phyloP scores from a whole-genome alignment of 1,284 basidiomycete genomes.

The Ustilago tritici region DNA sequence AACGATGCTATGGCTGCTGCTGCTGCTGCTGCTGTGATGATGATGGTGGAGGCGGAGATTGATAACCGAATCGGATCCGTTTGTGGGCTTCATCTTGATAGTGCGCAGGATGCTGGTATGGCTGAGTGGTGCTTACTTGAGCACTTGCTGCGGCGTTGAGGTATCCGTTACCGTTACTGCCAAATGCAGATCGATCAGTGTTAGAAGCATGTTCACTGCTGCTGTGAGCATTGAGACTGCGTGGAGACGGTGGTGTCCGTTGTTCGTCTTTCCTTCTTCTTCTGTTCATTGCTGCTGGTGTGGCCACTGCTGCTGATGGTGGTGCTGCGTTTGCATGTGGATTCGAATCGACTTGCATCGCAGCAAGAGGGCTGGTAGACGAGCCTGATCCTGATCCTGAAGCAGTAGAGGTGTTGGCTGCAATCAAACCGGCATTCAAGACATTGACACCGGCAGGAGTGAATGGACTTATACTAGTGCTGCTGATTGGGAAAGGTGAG shows the following conservation, averaged over 20 bases:
- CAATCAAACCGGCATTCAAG: background rate
- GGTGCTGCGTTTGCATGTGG: background rate
- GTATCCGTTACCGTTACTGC: background rate
- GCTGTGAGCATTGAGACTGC: background rate
- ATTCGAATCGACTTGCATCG: conserved; percentile 32
- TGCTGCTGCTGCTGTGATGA: background rate
- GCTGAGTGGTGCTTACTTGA: background rate
- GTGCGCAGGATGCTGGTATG: background rate
- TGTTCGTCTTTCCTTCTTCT: conserved; percentile 30
- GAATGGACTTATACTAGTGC: conserved; percentile 19
- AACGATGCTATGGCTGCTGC: no score
- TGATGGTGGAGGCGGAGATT: background rate
- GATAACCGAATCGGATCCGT: conserved; percentile 1
- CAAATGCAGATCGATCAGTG: background rate
- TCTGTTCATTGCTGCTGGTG: background rate
- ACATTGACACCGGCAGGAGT: conserved; percentile 10
- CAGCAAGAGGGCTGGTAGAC: conserved; percentile 7
- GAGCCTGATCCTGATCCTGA: background rate
- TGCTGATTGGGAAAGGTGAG: conserved; percentile 35
- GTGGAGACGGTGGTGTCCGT: conserved; percentile 28
- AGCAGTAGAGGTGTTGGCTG: background rate
- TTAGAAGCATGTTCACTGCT: background rate
- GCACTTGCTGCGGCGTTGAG: background rate
- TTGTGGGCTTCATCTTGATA: conserved; percentile 3
- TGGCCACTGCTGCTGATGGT: background rate